A percentile compares a stretch with the other conserved stretches of the same genome.
Evolutionary conservation across 257 asterid genomes (phyloP).

Genomic region (Mitragyna speciosa): DNA sequence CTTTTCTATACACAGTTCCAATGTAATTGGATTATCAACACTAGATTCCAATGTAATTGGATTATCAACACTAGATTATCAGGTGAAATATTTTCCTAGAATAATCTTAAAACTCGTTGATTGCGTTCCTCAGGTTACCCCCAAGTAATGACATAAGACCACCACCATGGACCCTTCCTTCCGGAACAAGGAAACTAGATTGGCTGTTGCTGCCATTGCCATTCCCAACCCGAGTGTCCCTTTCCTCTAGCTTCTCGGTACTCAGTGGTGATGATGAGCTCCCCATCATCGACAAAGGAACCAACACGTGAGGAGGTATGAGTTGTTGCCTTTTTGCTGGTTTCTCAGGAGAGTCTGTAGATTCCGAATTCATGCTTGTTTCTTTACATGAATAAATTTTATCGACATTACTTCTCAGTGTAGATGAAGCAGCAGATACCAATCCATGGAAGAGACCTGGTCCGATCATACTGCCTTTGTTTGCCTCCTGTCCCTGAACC

Average conservation of each 20-base stretch:
- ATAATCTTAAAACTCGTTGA: constrained; percentile 35
- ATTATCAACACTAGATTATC: constrained; percentile 21
- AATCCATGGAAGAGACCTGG: constrained; percentile 77
- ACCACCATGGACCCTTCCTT: constrained; percentile 95
- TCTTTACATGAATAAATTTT: constrained; percentile 41
- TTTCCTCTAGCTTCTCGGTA: constrained; percentile 44
- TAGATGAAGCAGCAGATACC: constrained; percentile 43
- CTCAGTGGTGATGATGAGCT: constrained; percentile 38
- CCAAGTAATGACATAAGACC: constrained; percentile 85
- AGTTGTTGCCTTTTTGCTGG: constrained; percentile 53
- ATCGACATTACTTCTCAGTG: constrained; percentile 34
- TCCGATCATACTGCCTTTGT: constrained; percentile 55
- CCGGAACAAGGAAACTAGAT: constrained; percentile 52
- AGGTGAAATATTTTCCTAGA: background rate
- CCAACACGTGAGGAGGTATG: constrained; percentile 81
- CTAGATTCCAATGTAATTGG: constrained; percentile 12
- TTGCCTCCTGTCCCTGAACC: constrained; percentile 51
- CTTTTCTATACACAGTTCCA: constrained; percentile 3
- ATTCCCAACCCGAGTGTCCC: constrained; percentile 26
- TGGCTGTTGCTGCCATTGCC: constrained; percentile 16
- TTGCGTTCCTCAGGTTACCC: constrained; percentile 56
- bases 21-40: constrained; percentile 9
- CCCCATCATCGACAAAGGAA: constrained; percentile 83
- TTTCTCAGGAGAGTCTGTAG: constrained; percentile 40
- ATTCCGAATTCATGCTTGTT: constrained; percentile 56